Evolutionary conservation across 768 basidiomycete genomes (phyloP), one percentile per base, ranked within the genome.

Genomic region (Leccinum rimulosum): DNA sequence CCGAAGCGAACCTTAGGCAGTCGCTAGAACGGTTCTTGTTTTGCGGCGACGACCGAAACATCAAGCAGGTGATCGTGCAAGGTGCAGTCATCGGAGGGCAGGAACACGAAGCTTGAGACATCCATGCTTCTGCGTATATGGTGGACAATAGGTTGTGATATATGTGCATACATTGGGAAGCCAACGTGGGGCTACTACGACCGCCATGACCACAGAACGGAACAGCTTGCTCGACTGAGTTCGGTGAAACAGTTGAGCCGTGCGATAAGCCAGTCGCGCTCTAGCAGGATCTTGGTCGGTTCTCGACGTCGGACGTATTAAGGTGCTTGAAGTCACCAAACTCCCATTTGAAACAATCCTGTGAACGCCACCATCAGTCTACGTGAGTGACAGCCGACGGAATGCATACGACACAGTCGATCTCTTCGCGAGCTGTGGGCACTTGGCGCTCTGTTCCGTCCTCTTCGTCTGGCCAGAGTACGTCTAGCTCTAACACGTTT

Each of bases 1-100:
- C 55, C 15, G 60, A 71, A 62, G 66, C 72, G 58, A 70, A 73
- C 57, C 69, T 93, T 56, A 84, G 60, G 78, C 74, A 50, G 77
- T 84, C 62, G 72, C 77, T 98, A 64, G 95, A 97, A 75, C 80
- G 85, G 60, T 94, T 95, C 74, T 75, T 96, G 62, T 94, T 93
- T 68, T 85, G 85, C 45, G 93, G 92, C 7, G 94, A 96, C 70
- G 86, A 92, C 69, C 79, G 93, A 69, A 95, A 94, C 73, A 86
- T 97, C 57, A 75, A 75, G 52, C 78, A 80, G 57, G 95, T 98
- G 19, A 95, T 87, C 67, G 95, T 98, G 15, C 87, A 91, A 66
- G 95, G 95, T 2, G 72, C 77, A 48, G 71, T 84, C 36, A 84
- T 98, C 36, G 95, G 93, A 10, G 95, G 95, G 12, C 78, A 74